A percentile compares a stretch with the other conserved stretches of the same genome.
Conservation (phyloP, 2,329 filamentous ascomycete species). For the Curvularia spicifera region DNA sequence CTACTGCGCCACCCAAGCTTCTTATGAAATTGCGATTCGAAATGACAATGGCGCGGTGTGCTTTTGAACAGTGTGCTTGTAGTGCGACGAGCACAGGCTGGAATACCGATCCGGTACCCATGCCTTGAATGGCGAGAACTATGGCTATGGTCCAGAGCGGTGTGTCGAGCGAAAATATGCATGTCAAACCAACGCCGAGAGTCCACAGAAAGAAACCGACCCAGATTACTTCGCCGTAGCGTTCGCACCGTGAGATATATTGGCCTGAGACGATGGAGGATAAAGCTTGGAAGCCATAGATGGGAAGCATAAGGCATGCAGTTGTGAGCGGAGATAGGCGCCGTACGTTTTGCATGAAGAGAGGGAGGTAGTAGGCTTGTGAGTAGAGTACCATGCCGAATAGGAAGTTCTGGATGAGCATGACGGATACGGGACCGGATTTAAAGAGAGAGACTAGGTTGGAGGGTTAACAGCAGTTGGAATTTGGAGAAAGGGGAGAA, state of each 20-base stretch:
- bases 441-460: constrained; percentile 59
- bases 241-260: constrained; percentile 63
- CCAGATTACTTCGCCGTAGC: constrained; percentile 59
- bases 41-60: constrained; percentile 67
- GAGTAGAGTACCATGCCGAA: constrained; percentile 66
- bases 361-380: constrained; percentile 66
- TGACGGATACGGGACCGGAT: constrained; percentile 59
- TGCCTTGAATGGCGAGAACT: constrained; percentile 57
- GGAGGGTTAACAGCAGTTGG: neutral
- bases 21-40: constrained; percentile 69
- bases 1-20: constrained; percentile 63
- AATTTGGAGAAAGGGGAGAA: neutral
- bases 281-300: constrained; percentile 28
- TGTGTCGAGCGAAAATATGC: constrained; percentile 57
- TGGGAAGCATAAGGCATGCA: constrained; percentile 59
- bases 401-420: constrained; percentile 66
- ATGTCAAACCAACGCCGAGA: constrained; percentile 60
- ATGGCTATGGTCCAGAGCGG: constrained; percentile 57
- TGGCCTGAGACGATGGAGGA: constrained; percentile 60
- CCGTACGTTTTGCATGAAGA: constrained; percentile 67
- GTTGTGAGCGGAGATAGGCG: constrained; percentile 55
- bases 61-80: constrained; percentile 59
- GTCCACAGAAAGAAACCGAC: constrained; percentile 57
- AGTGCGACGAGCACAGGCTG: constrained; percentile 53
- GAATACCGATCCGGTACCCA: constrained; percentile 58